phyloP scores from a whole-genome alignment of 2,329 filamentous ascomycete genomes.

The Dothideomycetidae sp. region DNA sequence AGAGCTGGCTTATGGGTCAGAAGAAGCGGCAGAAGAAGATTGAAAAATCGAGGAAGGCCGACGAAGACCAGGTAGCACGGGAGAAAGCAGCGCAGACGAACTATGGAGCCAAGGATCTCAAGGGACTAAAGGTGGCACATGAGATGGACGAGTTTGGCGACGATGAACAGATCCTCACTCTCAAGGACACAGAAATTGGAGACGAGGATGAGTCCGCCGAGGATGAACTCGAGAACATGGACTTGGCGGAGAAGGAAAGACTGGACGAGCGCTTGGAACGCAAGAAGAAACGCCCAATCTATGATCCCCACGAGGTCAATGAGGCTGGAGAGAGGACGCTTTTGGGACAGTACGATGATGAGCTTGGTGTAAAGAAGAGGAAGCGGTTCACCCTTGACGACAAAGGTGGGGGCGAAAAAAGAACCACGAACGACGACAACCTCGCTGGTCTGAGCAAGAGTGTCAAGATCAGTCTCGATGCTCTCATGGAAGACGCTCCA shows the following conservation, averaged over 20 bases:
- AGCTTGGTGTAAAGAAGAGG: conserved; percentile 75
- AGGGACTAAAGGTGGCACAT: conserved; percentile 84
- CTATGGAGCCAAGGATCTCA: conserved; percentile 74
- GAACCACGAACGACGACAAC: conserved; percentile 39
- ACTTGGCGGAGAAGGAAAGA: conserved; percentile 57
- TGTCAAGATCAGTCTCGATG: conserved; percentile 64
- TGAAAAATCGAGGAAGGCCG: conserved; percentile 51
- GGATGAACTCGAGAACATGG: conserved; percentile 73
- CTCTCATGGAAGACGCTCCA: conserved; percentile 48
- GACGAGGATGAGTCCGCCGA: conserved; percentile 53
- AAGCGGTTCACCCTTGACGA: conserved; percentile 81
- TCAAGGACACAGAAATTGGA: conserved; percentile 85
- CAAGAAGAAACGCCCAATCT: conserved; percentile 81
- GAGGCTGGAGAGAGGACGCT: conserved; percentile 53
- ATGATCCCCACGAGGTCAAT: conserved; percentile 66
- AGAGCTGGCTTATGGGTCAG: conserved; percentile 72
- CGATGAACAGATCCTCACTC: conserved; percentile 74
- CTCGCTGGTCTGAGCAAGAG: conserved; percentile 48
- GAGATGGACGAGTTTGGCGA: conserved; percentile 70
- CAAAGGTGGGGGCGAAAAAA: conserved; percentile 53
- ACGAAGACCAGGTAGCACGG: conserved; percentile 65
- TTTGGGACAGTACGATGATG: conserved; percentile 86
- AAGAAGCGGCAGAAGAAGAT: conserved; percentile 94
- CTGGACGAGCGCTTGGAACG: conserved; percentile 62
- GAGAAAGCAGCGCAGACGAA: conserved; percentile 52